Evolutionary conservation across 176 grass and related monocot genomes (phyloP).

Genomic region (Tillandsia fasciculata): DNA sequence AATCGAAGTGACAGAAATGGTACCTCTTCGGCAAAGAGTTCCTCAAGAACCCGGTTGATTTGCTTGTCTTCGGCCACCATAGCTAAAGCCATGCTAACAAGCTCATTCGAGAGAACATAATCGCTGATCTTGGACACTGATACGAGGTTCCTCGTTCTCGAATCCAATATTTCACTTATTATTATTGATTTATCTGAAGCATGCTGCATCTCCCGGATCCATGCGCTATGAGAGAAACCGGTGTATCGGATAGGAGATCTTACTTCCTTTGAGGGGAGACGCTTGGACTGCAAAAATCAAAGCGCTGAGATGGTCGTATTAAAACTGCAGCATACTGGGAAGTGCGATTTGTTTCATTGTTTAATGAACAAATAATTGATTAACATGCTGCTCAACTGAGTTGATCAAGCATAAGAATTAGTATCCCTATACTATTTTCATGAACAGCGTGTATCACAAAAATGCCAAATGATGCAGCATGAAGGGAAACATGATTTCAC

Average conservation of each 20-base stretch:
- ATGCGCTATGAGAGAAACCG: slow-evolving; percentile 63
- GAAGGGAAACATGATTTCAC: too few relatives aligned
- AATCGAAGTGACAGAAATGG: background rate
- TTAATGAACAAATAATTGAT: too few relatives aligned
- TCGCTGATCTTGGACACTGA: slow-evolving; percentile 97
- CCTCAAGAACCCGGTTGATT: slow-evolving; percentile 93
- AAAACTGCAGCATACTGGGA: background rate
- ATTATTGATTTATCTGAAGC: slow-evolving; percentile 98
- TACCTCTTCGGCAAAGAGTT: slow-evolving; percentile 97
- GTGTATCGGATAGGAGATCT: slow-evolving; percentile 52
- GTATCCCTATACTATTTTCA: too few relatives aligned
- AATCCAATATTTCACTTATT: slow-evolving; percentile 95
- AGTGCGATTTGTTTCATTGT: too few relatives aligned
- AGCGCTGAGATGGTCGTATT: background rate
- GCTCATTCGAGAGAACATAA: slow-evolving; percentile 88
- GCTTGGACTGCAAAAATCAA: slow-evolving; percentile 57
- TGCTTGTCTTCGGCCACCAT: slow-evolving; percentile 99
- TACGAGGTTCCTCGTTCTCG: slow-evolving; percentile 89
- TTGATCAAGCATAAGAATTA: too few relatives aligned
- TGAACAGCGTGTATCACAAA: too few relatives aligned
- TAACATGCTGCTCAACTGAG: too few relatives aligned
- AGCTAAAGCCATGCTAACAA: slow-evolving; percentile 97
- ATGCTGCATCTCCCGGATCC: slow-evolving; percentile 96
- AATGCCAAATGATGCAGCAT: too few relatives aligned
- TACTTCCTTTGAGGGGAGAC: slow-evolving; percentile 71